Conservation (phyloP, 129 eudicot species). For the Calendula officinalis region DNA sequence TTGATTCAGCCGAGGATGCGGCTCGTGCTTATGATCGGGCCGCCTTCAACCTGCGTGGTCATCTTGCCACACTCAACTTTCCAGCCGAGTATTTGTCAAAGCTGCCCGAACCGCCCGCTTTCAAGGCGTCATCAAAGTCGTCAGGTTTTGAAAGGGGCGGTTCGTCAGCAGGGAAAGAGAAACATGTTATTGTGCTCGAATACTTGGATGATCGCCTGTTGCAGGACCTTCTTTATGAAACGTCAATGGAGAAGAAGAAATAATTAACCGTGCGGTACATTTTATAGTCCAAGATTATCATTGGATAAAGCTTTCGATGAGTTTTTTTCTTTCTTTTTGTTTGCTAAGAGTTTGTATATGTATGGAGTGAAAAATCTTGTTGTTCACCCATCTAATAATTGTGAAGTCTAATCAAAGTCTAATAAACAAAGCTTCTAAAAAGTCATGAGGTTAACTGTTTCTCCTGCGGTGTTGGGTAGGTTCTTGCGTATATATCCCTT, state of each 20-base stretch:
- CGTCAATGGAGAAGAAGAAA: slow-evolving; percentile 39
- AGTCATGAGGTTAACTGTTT: too few species aligned
- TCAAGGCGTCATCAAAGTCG: slow-evolving; percentile 21
- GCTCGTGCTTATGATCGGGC: slow-evolving; percentile 82
- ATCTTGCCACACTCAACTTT: slow-evolving; percentile 74
- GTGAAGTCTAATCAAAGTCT: not conserved
- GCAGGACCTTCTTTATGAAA: slow-evolving; percentile 69
- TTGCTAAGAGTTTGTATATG: slow-evolving; percentile 3
- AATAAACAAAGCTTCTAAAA: too few species aligned
- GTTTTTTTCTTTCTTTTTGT: not conserved
- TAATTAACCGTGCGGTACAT: not conserved
- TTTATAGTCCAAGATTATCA: not conserved
- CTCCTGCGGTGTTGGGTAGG: too few species aligned
- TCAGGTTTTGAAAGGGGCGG: slow-evolving; percentile 26
- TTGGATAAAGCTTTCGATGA: not conserved
- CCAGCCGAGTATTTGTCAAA: slow-evolving; percentile 69
- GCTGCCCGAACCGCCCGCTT: slow-evolving; percentile 44
- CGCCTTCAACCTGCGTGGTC: slow-evolving; percentile 68
- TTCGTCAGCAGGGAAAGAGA: slow-evolving; percentile 36
- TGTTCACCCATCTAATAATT: not conserved
- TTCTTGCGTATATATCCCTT: too few species aligned
- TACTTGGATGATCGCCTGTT: slow-evolving; percentile 64
- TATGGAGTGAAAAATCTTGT: not conserved
- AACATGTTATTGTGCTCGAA: slow-evolving; percentile 62
- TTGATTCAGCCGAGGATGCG: slow-evolving; percentile 75